phyloP scores from a whole-genome alignment of 805 yeast genomes.

The Candida taoyuanica region DNA sequence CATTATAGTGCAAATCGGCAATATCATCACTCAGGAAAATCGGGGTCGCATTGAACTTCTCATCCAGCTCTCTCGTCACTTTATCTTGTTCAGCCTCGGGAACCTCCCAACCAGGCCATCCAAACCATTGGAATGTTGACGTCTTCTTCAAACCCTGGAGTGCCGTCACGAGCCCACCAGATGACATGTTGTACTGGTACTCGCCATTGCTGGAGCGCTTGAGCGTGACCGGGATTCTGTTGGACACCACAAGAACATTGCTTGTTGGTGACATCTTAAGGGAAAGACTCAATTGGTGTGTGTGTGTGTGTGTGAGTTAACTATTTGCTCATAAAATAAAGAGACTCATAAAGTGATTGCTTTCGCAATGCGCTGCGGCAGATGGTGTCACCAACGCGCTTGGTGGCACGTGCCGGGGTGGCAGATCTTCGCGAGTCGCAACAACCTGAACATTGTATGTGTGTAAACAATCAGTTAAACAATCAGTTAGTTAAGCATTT shows the following conservation, averaged over 20 bases:
- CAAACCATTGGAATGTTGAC: conserved; percentile 91
- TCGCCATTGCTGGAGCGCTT: conserved; percentile 54
- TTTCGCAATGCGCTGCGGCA: too few species aligned
- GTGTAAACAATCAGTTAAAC: background rate
- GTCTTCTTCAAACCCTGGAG: conserved; percentile 83
- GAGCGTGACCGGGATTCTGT: conserved; percentile 92
- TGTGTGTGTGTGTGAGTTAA: too few species aligned
- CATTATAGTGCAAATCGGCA: conserved; percentile 95
- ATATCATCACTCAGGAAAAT: conserved; percentile 81
- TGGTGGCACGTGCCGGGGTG: too few species aligned
- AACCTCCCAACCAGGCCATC: conserved; percentile 95
- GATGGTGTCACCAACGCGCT: too few species aligned
- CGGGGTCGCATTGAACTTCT: conserved; percentile 85
- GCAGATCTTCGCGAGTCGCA: too few species aligned
- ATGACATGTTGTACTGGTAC: conserved; percentile 86
- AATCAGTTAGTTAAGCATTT: background rate
- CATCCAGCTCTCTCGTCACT: conserved; percentile 66
- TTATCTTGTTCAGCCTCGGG: conserved; percentile 68
- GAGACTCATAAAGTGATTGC: too few species aligned
- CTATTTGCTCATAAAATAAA: too few species aligned
- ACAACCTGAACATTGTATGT: too few species aligned
- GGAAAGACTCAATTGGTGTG: conserved; percentile 12
- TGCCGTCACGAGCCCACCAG: conserved; percentile 97
- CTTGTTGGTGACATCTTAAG: too few species aligned
- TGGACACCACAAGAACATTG: conserved; percentile 87